Base-by-base conservation (phyloP, 1,139 yeast species). In the Pichia inconspicua region DNA sequence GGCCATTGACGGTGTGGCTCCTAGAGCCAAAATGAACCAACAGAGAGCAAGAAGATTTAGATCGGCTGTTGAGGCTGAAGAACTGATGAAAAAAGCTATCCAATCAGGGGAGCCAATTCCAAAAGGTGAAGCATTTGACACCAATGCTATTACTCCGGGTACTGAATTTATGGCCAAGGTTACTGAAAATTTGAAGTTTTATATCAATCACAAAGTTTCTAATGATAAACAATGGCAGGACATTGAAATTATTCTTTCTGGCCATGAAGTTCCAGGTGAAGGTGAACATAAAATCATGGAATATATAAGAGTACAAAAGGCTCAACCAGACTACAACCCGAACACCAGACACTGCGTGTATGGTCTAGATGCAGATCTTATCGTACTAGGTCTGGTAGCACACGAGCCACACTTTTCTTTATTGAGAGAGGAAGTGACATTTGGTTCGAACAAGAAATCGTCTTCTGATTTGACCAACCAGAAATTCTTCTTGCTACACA, bases 1-100 rank as follows among this genome's bases (percentile, higher is more conserved):
- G 95, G 98, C 99, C 5, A 89, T 94, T 54, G 99, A 94, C 69
- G 99, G 99, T 57, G 99, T 94, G 45, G 98, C 98, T 0, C 99
- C 99, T 45, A 76, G 99, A 62, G 99, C 99, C 28, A 94, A 94
- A 65, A 94, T 94, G 97, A 94, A 94, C 65, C 99, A 94, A 67
- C 99, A 94, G 67, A 81, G 99, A 67, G 85, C 98, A 2, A 81
- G 99, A 72, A 80, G 99, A 67, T 94, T 94, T 66, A 75, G 98
- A 66, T 81, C 97, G 14, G 98, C 98, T 0, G 79, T 83, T 60
- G 98, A 94, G 61, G 97, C 97, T 1, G 95, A 88, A 64, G 79
- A 80, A 58, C 81, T 80, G 48, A 66, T 86, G 61, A 72, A 73
- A 51, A 79, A 81, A 61, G 92, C 90, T 5, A 69, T 82, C 40